A percentile compares a stretch with the other conserved stretches of the same genome.
These are phyloP conservation scores for Trichophyton simii DNA, from an alignment of 2,329 filamentous ascomycete species.

Conservation along the genomic window DNA sequence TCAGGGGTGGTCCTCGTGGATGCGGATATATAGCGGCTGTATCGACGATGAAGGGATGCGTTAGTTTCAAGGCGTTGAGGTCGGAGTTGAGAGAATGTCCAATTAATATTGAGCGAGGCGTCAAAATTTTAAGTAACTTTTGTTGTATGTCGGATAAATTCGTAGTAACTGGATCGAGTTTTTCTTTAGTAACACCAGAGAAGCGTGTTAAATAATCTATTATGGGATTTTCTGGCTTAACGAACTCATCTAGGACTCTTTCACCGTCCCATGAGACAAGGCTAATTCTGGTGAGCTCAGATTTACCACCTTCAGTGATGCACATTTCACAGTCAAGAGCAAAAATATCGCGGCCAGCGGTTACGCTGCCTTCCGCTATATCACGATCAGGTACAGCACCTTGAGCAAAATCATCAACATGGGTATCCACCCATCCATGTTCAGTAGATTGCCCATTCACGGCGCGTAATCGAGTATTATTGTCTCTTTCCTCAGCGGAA, in stretches of 20 bases:
- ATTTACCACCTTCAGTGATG: constrained; percentile 64
- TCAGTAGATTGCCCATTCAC: constrained; percentile 36
- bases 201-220: constrained; percentile 82
- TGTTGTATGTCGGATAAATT: constrained; percentile 71
- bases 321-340: constrained; percentile 98
- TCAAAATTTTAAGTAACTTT: constrained; percentile 58
- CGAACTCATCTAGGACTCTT: constrained; percentile 74
- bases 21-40: constrained; percentile 85
- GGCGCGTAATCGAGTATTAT: constrained; percentile 43
- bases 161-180: constrained; percentile 72
- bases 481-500: constrained; percentile 42
- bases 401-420: constrained; percentile 53
- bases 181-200: constrained; percentile 82
- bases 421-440: constrained; percentile 72
- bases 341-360: constrained; percentile 64
- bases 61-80: constrained; percentile 68
- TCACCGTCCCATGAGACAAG: constrained; percentile 75
- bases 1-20: constrained; percentile 75
- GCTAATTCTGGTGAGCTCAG: constrained; percentile 79
- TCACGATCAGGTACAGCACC: constrained; percentile 55
- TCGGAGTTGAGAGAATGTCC: constrained; percentile 39
- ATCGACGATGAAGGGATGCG: constrained; percentile 88
- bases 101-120: constrained; percentile 33
- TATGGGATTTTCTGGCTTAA: constrained; percentile 80
- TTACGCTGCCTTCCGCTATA: constrained; percentile 69